phyloP scores from a whole-genome alignment of 2,329 filamentous ascomycete genomes.

The Bipolaris sorokiniana region DNA sequence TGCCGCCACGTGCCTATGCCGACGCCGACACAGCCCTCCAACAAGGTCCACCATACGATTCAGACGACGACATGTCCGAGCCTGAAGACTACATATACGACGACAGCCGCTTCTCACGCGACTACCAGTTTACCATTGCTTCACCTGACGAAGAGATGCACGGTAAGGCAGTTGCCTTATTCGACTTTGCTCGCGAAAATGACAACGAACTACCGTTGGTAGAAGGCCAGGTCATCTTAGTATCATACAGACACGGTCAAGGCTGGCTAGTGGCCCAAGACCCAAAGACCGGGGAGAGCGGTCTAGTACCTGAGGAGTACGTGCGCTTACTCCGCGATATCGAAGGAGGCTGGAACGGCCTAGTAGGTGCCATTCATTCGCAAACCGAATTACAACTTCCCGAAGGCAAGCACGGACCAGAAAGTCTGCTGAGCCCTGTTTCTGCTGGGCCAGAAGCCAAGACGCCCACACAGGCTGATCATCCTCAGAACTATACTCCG shows the following conservation, averaged over 20 bases:
- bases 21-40: constrained; percentile 51
- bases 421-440: constrained; percentile 42
- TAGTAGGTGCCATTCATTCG: constrained; percentile 41
- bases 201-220: constrained; percentile 92
- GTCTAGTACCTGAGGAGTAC: constrained; percentile 94
- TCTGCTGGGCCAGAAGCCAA: constrained; percentile 47
- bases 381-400: constrained; percentile 16
- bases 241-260: constrained; percentile 94
- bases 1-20: constrained; percentile 52
- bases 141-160: constrained; percentile 98
- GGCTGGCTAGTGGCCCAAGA: constrained; percentile 98
- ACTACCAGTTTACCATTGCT: constrained; percentile 94
- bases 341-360: constrained; percentile 74
- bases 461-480: constrained; percentile 49
- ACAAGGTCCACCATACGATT: constrained; percentile 49
- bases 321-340: constrained; percentile 91
- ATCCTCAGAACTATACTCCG: constrained; percentile 48
- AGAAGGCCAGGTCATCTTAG: constrained; percentile 95
- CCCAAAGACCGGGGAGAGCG: constrained; percentile 90
- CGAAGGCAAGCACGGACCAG: constrained; percentile 30
- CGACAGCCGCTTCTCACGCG: constrained; percentile 81
- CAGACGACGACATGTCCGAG: constrained; percentile 58
- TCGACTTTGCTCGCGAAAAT: constrained; percentile 93
- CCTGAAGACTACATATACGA: constrained; percentile 61
- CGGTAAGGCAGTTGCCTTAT: constrained; percentile 92